Evolutionary conservation across 2,329 filamentous ascomycete genomes (phyloP).

Genomic region (Cladosporium sp.): DNA sequence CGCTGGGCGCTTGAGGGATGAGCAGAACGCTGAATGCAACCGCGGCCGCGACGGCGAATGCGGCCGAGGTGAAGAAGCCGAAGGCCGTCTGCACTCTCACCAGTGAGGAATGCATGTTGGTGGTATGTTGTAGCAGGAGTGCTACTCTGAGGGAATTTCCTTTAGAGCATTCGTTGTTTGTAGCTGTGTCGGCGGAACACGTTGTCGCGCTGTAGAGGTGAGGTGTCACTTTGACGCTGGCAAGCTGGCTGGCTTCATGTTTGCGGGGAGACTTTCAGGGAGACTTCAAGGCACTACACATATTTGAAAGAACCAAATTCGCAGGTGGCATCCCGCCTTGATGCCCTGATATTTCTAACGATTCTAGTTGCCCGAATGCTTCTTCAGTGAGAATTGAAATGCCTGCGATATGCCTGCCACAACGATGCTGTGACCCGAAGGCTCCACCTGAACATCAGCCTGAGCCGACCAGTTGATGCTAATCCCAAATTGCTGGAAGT

Average conservation of each 20-base stretch:
- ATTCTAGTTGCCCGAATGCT: too few species aligned
- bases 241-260: background rate
- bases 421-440: too few species aligned
- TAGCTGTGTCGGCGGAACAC: background rate
- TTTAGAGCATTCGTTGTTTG: slow-evolving; percentile 1
- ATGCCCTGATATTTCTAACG: too few species aligned
- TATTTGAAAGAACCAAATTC: too few species aligned
- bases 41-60: slow-evolving; percentile 74
- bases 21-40: slow-evolving; percentile 80
- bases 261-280: background rate
- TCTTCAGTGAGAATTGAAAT: too few species aligned
- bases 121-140: background rate
- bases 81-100: slow-evolving; percentile 90
- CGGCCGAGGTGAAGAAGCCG: slow-evolving; percentile 95
- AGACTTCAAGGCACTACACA: too few species aligned
- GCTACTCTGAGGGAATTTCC: slow-evolving; percentile 3
- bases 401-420: too few species aligned
- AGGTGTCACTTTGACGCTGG: slow-evolving; percentile 8
- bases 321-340: too few species aligned
- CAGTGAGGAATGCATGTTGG: slow-evolving; percentile 80
- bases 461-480: too few species aligned
- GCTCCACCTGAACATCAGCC: too few species aligned
- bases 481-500: too few species aligned
- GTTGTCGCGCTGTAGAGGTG: slow-evolving; percentile 2
- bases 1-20: slow-evolving; percentile 66